Base-by-base conservation (phyloP, 352 stramenopile species). In the Blastocystis sp. region DNA sequence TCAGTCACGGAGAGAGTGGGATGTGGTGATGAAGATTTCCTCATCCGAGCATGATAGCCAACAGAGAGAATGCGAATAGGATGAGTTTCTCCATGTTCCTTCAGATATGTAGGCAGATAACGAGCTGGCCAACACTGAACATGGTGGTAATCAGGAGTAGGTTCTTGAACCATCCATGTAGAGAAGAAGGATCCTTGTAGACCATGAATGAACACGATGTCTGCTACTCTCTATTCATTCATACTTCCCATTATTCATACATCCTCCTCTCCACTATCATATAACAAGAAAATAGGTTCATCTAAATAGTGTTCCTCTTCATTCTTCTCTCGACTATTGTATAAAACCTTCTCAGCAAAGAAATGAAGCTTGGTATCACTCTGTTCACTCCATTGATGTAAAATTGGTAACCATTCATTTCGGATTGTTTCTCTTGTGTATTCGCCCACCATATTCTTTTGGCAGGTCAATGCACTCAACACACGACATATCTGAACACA, bases 131-230 rank as follows among this genome's bases (percentile, higher is more conserved):
- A 94, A 19, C 92, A 88, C 0, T 88, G 90, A 6, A 81, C 87
- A 19, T 66, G 51, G 12, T 77, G 65, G 56, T 86, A 77, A 57
- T 77, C 65, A 19, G 80, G 27, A 46, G n/a, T 49, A n/a, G 46
- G 52, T 57, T 92, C 89, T 61, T 93, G 90, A 77, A 91, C 92
- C 54, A 93, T 91, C 92, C 92, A 94, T 37, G 92, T 94, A 67
- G 92, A 90, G 74, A 92, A 93, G 43, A 92, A 91, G 83, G 90
- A 93, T 1, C 92, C 92, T 0, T 93, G 77, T n/a, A 94, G 85
- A 0, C 92, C 92, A 63, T 94, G 92, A 43, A 94, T 90, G 67
- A 94, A 93, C 16, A 94, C 92, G 2, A 94, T 90, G 37, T 94
- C 92, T 0, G 93, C 89, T 42, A 80, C 24, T 39, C 69, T 37